Percentiles rank a stretch among this genome's conserved stretches.
Evolutionary conservation across 768 basidiomycete genomes (phyloP).

Genomic region (Lactarius sanguifluus): DNA sequence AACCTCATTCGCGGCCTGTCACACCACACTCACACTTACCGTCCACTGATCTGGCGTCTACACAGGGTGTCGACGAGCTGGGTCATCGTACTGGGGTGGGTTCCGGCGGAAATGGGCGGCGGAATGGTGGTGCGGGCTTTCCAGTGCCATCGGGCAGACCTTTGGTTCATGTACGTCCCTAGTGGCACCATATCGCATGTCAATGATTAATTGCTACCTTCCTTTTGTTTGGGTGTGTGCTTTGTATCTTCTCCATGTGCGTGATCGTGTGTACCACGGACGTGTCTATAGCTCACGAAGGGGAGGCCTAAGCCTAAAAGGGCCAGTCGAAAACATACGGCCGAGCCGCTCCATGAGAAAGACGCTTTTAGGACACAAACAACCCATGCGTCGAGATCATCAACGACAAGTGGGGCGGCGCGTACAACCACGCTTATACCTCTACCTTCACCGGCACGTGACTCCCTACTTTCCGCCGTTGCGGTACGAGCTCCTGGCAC

Average conservation of each 20-base stretch:
- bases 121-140: slow-evolving; percentile 31
- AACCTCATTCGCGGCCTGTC: slow-evolving; percentile 30
- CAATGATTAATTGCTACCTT: slow-evolving; percentile 29
- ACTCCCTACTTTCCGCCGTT: neutral
- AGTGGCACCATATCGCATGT: slow-evolving; percentile 48
- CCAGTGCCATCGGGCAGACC: slow-evolving; percentile 58
- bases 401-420: neutral
- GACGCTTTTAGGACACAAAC: neutral
- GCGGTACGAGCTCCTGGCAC: neutral
- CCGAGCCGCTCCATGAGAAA: neutral
- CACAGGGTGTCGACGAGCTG: slow-evolving; percentile 40
- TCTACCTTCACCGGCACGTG: neutral
- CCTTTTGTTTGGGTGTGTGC: slow-evolving; percentile 30
- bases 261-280: slow-evolving; percentile 30
- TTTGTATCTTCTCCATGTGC: slow-evolving; percentile 33
- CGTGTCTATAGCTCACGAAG: slow-evolving; percentile 63
- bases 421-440: neutral
- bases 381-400: neutral
- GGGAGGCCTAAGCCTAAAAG: slow-evolving; percentile 52
- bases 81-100: slow-evolving; percentile 40
- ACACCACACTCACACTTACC: slow-evolving; percentile 26
- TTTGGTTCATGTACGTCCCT: slow-evolving; percentile 85
- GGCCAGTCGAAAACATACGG: slow-evolving; percentile 18
- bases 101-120: slow-evolving; percentile 20
- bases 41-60: slow-evolving; percentile 22